phyloP scores from a whole-genome alignment of 352 stramenopile species.

The Phytophthora pistaciae region DNA sequence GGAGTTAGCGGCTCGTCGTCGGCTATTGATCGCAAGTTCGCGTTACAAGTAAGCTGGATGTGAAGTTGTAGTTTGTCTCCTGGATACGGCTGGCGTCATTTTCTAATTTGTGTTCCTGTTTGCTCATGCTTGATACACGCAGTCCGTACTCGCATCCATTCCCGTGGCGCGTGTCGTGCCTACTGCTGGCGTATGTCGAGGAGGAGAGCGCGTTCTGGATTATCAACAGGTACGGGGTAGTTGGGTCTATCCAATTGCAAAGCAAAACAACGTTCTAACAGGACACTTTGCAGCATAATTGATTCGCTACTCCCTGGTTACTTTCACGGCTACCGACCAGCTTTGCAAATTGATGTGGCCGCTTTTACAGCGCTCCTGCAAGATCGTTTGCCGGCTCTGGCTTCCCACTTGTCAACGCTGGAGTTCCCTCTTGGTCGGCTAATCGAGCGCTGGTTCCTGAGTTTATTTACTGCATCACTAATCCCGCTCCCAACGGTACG shows the following conservation, averaged over 20 bases:
- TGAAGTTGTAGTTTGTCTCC: background rate
- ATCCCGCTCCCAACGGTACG: slow-evolving; percentile 78
- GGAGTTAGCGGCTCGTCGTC: slow-evolving; percentile 64
- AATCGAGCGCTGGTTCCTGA: slow-evolving; percentile 82
- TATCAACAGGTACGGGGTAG: slow-evolving; percentile 67
- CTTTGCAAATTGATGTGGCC: slow-evolving; percentile 74
- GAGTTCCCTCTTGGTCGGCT: slow-evolving; percentile 63
- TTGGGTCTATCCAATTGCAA: background rate
- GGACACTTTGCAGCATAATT: slow-evolving; percentile 48
- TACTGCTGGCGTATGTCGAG: slow-evolving; percentile 80
- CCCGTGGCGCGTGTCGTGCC: slow-evolving; percentile 70
- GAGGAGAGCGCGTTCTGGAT: slow-evolving; percentile 87
- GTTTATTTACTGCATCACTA: slow-evolving; percentile 71
- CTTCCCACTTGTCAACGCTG: slow-evolving; percentile 58
- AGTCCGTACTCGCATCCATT: slow-evolving; percentile 81
- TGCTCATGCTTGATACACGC: slow-evolving; percentile 12
- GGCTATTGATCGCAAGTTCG: slow-evolving; percentile 73
- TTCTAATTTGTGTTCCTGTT: background rate
- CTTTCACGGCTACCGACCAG: slow-evolving; percentile 79
- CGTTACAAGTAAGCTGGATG: slow-evolving; percentile 67
- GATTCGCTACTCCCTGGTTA: slow-evolving; percentile 78
- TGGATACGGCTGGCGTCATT: background rate
- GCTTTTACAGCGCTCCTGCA: slow-evolving; percentile 65
- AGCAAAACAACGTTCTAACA: background rate
- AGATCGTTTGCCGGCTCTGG: slow-evolving; percentile 60